Evolutionary conservation across 441 rosid genomes (phyloP).

Genomic region (Brassica hybrid): DNA sequence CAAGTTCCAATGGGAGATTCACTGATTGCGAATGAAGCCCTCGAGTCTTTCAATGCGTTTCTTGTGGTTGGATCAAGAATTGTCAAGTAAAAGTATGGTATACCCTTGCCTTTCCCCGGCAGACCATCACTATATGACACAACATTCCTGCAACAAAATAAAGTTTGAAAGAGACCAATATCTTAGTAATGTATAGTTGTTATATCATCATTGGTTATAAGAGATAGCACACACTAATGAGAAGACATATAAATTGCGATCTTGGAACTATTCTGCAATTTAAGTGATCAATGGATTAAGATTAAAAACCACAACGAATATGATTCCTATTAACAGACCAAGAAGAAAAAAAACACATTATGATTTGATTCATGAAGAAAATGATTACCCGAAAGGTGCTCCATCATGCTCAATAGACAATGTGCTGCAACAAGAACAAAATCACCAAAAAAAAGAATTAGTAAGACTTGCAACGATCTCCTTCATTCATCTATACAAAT

Average conservation of each 20-base stretch:
- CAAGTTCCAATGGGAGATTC: slow-evolving; percentile 92
- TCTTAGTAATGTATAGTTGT: background rate
- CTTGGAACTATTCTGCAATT: too few species aligned
- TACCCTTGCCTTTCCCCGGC: slow-evolving; percentile 65
- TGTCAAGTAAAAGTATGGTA: slow-evolving; percentile 92
- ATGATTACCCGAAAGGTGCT: slow-evolving; percentile 81
- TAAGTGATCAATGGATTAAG: too few species aligned
- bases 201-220: background rate
- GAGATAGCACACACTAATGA: background rate
- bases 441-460: slow-evolving; percentile 17
- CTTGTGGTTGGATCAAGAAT: slow-evolving; percentile 90
- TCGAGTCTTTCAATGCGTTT: slow-evolving; percentile 71
- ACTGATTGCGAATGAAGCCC: slow-evolving; percentile 80
- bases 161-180: background rate
- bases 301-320: too few species aligned
- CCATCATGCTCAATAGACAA: slow-evolving; percentile 74
- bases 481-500: too few species aligned
- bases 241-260: too few species aligned
- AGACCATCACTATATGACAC: slow-evolving; percentile 90
- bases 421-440: slow-evolving; percentile 54
- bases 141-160: slow-evolving; percentile 65
- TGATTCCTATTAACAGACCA: too few species aligned
- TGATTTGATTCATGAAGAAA: background rate
- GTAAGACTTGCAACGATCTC: background rate
- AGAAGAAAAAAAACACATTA: too few species aligned